phyloP scores from a whole-genome alignment of 768 basidiomycete species.

The Rhizopogon vesiculosus region DNA sequence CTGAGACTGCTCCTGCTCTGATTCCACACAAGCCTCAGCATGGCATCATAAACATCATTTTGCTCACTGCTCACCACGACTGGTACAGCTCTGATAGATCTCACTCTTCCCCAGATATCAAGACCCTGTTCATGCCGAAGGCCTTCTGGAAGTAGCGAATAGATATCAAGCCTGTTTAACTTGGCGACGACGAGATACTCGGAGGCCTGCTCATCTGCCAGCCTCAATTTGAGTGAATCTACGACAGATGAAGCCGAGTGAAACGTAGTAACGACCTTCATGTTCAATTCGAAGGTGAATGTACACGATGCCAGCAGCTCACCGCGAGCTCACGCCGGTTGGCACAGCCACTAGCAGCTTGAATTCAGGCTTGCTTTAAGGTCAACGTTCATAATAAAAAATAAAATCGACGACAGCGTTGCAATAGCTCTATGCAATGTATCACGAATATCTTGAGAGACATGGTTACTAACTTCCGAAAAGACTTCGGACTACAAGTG shows the following conservation, averaged over 20 bases:
- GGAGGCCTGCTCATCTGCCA: conserved; percentile 42
- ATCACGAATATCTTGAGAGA: neutral
- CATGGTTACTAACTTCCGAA: conserved; percentile 6
- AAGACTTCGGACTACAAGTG: conserved; percentile 17
- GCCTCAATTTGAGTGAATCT: conserved; percentile 61
- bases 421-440: conserved; percentile 1
- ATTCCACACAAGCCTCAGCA: neutral
- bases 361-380: too few relatives aligned
- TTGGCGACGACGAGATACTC: conserved; percentile 72
- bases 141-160: conserved; percentile 57
- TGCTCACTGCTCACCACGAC: conserved; percentile 38
- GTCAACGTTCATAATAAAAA: neutral
- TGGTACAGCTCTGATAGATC: conserved; percentile 50
- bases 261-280: conserved; percentile 69
- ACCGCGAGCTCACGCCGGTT: too few relatives aligned
- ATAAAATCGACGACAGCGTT: conserved; percentile 4
- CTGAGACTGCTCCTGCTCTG: conserved; percentile 31
- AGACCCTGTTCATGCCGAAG: conserved; percentile 53
- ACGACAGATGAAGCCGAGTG: conserved; percentile 71
- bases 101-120: conserved; percentile 68
- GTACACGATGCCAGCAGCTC: neutral
- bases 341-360: too few relatives aligned
- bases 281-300: conserved; percentile 10
- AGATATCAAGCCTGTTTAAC: conserved; percentile 61
- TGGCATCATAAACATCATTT: neutral